Evolutionary conservation across 2,329 filamentous ascomycete species (phyloP).

Genomic region (Scorias spongiosa): DNA sequence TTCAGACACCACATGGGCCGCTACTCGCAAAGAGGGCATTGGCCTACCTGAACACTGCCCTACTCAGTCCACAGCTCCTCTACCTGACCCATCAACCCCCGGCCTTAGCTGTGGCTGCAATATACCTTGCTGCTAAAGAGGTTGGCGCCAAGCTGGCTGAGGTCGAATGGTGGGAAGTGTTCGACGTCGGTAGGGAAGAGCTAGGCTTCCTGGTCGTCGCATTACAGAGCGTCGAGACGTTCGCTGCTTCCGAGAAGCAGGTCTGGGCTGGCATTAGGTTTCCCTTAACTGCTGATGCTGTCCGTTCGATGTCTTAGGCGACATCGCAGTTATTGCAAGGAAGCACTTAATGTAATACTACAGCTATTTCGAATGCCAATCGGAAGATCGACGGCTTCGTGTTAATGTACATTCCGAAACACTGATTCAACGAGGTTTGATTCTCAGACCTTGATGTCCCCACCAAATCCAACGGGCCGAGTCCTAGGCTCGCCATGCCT

Average conservation of each 20-base stretch:
- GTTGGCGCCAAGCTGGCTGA: constrained; percentile 62
- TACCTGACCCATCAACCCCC: constrained; percentile 87
- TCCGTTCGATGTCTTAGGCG: constrained; percentile 28
- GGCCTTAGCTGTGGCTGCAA: constrained; percentile 68
- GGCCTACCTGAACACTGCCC: constrained; percentile 68
- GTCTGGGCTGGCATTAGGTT: constrained; percentile 38
- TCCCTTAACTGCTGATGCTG: constrained; percentile 40
- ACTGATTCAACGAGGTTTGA: neutral
- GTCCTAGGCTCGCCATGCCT: constrained; percentile 53
- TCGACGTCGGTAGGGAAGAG: constrained; percentile 89
- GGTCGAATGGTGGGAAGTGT: constrained; percentile 92
- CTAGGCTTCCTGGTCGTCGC: constrained; percentile 83
- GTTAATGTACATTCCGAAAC: neutral
- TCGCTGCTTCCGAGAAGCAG: constrained; percentile 44
- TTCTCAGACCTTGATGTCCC: constrained; percentile 30
- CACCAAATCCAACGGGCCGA: constrained; percentile 83
- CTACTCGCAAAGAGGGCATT: constrained; percentile 50
- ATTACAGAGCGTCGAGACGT: constrained; percentile 63
- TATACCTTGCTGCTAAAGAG: constrained; percentile 79
- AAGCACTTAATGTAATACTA: too few relatives aligned
- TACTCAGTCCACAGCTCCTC: constrained; percentile 75
- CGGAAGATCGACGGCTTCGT: neutral
- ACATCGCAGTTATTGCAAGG: too few relatives aligned
- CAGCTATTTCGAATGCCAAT: neutral
- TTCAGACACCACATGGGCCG: constrained; percentile 28